Base-by-base conservation (phyloP, 2,329 filamentous ascomycete species). In the Pseudogymnoascus sp. region DNA sequence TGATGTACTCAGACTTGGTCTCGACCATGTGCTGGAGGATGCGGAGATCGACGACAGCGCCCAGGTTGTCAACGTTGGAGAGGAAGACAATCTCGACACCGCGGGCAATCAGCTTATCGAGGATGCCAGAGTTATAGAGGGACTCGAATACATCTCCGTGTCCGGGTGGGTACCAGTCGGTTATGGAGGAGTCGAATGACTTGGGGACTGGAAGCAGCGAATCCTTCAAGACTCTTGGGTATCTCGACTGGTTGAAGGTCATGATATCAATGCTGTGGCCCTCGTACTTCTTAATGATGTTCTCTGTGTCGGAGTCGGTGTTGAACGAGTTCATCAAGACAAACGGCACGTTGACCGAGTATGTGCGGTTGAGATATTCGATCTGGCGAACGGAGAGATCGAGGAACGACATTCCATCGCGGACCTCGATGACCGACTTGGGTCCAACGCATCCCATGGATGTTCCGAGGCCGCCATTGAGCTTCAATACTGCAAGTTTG, bases 271-370 rank as follows among this genome's bases (percentile, higher is more conserved):
- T 95, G 77, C 97, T 97, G 86, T 99, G 94, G 68, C 94, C 94
- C 82, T 99, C 93, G 80, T 97, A 99, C 83, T 99, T 99, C 87
- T 99, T 99, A 83, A 99, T 99, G 80, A 99, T 99, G 78, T 91
- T 92, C 66, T 92, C 92, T 60, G 94, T 99, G 75, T 99, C 94
- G 72, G 93, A 86, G 77, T 99, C 92, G 75, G 94, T 99, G 86
- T 99, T 99, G 90, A 99, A 99, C 62, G 94, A 97, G 88, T 99
- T 99, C 94, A 99, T 99, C 71, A 99, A 88, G 69, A 99, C 87
- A 78, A 99, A 97, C 59, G 94, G 94, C 35, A 99, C 94, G 75
- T 97, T 97, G 77, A 95, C 91, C 71, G 89, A 85, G 82, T 97
- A 97, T 68, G 92, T 97, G 77, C 92, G 90, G 88, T 99, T 99